Evolutionary conservation across 768 basidiomycete species (phyloP), one percentile per base, ranked within the genome.

Genomic region (Podaxis mareebaensis): DNA sequence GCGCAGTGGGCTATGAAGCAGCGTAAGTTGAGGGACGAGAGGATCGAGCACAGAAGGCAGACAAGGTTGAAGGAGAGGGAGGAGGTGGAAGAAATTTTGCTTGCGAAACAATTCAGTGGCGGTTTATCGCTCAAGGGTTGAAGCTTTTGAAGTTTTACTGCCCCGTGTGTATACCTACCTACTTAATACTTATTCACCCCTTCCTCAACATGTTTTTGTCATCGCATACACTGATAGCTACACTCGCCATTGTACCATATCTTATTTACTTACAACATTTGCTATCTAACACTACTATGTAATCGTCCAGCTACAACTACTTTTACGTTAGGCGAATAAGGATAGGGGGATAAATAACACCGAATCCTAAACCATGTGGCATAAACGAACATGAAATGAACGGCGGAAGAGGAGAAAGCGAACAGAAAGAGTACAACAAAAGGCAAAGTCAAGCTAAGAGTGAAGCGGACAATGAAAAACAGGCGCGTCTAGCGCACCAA

Each of bases 1-100:
- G 74, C 77, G 26, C 77, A 76, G 67, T 66, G 86, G 65, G 80
- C 78, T 61, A 79, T 81, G 68, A 78, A 77, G 67, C 86, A 88
- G 74, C 79, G 83, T 67, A 70, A 74, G 69, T 68, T 70, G 59
- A 80, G 78, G 69, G 75, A 75, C 66, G 78, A 78, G 55, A 73
- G 74, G 64, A 73, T 78, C 53, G 66, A 72, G 67, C 66, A 75
- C 64, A 78, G 67, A 65, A 75, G 76, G 67, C 67, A 79, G 67
- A 26, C 44, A 22, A 7, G 42, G 17, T 13, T 54, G 33, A 79
- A 77, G 68, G 83, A 87, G 71, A 71, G 69, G 60, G 69, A 73
- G 39, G 77, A 79, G 67, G 76, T 38, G 2, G 54, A 57, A 13
- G 55, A 54, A 20, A 62, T 62, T 26, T 28, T 54, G 42, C 46